phyloP scores from a whole-genome alignment of 208 protist genomes.

The Porcisia deanei region DNA sequence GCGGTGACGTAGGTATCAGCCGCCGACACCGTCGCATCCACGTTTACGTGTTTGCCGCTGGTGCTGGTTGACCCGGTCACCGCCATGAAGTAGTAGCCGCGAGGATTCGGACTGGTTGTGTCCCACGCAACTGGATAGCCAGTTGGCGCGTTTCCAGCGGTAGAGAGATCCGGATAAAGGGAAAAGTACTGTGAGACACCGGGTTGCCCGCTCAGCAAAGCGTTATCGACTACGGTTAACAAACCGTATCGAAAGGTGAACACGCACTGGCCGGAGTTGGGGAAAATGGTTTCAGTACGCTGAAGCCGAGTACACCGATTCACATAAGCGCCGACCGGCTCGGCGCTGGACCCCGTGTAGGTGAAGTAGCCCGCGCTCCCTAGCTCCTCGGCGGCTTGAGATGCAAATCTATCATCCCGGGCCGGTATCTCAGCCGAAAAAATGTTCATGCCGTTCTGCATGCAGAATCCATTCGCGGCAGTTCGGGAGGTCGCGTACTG shows the following conservation, averaged over 20 bases:
- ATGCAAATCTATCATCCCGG: constrained; percentile 3
- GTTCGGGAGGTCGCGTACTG: not conserved
- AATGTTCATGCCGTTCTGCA: constrained; percentile 21
- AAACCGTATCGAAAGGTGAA: constrained; percentile 16
- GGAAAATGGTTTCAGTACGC: not conserved
- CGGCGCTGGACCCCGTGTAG: constrained; percentile 9
- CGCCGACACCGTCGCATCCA: constrained; percentile 10
- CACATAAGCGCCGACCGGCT: not conserved
- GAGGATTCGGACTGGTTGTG: not conserved
- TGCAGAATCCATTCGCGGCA: constrained; percentile 14
- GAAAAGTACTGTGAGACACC: not conserved
- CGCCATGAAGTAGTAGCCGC: constrained; percentile 12
- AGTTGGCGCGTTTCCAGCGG: not conserved
- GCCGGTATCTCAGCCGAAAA: constrained; percentile 1
- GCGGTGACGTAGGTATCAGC: constrained; percentile 3
- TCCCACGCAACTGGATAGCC: constrained; percentile 11
- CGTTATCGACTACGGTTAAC: not conserved
- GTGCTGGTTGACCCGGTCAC: not conserved
- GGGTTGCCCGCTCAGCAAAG: not conserved
- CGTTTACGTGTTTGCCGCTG: constrained; percentile 1
- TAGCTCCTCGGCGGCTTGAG: constrained; percentile 1
- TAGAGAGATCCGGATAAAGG: not conserved
- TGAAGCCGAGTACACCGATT: not conserved
- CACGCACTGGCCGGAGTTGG: not conserved
- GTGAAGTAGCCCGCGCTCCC: constrained; percentile 4